Conservation (phyloP, 345 rosid genomes). For the Hibiscus syriacus region DNA sequence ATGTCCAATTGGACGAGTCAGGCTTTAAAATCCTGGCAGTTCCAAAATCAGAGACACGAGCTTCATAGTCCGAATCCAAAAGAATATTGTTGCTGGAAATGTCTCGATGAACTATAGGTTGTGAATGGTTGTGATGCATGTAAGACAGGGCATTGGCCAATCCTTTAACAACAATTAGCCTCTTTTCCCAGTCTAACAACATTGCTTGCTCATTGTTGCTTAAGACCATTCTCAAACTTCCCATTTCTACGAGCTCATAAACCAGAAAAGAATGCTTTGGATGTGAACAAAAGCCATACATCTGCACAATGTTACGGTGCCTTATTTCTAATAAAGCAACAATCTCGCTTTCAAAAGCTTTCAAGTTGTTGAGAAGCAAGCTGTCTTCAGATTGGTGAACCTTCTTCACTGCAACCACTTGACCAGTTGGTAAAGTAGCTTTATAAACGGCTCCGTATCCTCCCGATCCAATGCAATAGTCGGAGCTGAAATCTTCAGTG, state of each 20-base stretch:
- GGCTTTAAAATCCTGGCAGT: constrained; percentile 6
- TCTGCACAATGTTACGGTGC: constrained; percentile 10
- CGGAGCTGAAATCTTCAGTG: constrained; percentile 4
- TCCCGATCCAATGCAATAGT: constrained; percentile 10
- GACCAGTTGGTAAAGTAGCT: neutral
- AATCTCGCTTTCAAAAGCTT: constrained; percentile 7
- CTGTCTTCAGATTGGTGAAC: neutral
- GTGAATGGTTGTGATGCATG: neutral
- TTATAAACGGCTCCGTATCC: constrained; percentile 9
- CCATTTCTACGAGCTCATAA: constrained; percentile 5
- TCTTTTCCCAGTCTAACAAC: constrained; percentile 1
- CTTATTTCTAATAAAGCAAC: neutral
- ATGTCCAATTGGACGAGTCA: neutral
- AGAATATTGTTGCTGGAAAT: constrained; percentile 3
- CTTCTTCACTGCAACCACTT: constrained; percentile 14
- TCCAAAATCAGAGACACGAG: constrained; percentile 5
- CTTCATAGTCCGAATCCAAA: neutral
- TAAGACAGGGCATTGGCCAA: neutral
- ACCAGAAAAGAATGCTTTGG: neutral
- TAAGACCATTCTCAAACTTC: neutral
- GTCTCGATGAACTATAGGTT: constrained; percentile 1
- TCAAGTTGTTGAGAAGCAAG: neutral
- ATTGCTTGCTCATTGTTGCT: neutral
- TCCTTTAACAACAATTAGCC: constrained; percentile 1
- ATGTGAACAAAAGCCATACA: constrained; percentile 7